Conservation (phyloP, 2,329 filamentous ascomycete species). For the Dothistroma pini region DNA sequence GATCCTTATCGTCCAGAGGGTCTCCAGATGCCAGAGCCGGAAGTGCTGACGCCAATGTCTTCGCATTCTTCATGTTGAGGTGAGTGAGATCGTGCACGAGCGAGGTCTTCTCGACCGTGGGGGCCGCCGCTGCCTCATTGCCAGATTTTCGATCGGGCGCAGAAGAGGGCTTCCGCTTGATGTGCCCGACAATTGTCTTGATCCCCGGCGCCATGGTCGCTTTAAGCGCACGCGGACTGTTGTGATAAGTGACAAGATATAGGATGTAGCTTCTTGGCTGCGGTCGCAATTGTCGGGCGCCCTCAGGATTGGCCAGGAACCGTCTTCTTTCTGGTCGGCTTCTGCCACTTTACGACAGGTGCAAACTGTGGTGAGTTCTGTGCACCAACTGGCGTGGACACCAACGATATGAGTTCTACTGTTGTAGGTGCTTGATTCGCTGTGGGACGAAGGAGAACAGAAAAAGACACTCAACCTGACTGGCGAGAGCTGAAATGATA, state of each 20-base stretch:
- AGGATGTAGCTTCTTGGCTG: not conserved
- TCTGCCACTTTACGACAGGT: no score
- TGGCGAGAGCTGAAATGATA: not conserved
- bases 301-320: no score
- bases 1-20: constrained; percentile 47
- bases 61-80: constrained; percentile 39
- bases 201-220: constrained; percentile 29
- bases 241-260: not conserved
- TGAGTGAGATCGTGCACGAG: constrained; percentile 41
- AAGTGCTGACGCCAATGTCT: constrained; percentile 40
- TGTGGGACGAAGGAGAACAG: not conserved
- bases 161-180: constrained; percentile 45
- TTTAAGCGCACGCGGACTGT: not conserved
- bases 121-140: constrained; percentile 33
- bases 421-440: not conserved
- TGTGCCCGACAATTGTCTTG: constrained; percentile 43
- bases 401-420: no score
- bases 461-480: not conserved
- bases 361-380: no score
- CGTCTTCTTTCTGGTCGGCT: no score
- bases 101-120: constrained; percentile 38
- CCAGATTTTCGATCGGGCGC: constrained; percentile 48
- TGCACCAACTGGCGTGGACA: no score
- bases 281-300: not conserved
- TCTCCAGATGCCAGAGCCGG: constrained; percentile 44